Base-by-base conservation (phyloP, 2,329 filamentous ascomycete species). In the Arthrocladium fulminans region DNA sequence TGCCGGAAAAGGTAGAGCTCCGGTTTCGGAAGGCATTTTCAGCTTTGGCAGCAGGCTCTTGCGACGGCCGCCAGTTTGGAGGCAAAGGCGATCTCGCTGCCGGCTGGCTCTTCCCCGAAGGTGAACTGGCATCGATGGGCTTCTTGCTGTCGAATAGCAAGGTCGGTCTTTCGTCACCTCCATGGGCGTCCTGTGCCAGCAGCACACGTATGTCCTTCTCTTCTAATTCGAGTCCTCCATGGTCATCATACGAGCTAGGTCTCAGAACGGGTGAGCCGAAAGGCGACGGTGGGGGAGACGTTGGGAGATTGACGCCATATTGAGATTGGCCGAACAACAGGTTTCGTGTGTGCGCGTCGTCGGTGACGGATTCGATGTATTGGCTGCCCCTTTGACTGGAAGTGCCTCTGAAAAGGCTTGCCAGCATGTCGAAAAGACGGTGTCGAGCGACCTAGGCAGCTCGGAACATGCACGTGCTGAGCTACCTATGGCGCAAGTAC, bases 261-360 rank as follows among this genome's bases (percentile, higher is more conserved):
- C 63, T 60, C 13, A 65, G 65, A 19, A 64, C 68, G 22, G 69
- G 67, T n/a, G 68, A 69, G 15, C 52, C 52, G 30, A 55, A 55
- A 1, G 55, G 54, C 2, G 55, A 67, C 61, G 50, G 65, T 62
- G 32, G 64, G 63, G 39, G 67, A 64, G 54, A 57, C 20, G 13
- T 15, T n/a, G 45, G 2, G 67, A 68, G 17, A 67, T 60, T 50
- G 65, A 65, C 51, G 64, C 68, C n/a, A 68, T 67, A 12, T 58
- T 71, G 69, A 27, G 70, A 71, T 30, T 48, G 45, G 17, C 45
- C 45, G 52, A 71, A 73, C 46, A 73, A 60, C 39, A 73, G 63
- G 32, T 67, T 67, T 39, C 69, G 69, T 3, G 70, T 73, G 54
- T 73, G 70, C 52, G 71, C 68, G 54, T 73, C 70, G 52, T 73